phyloP scores from a whole-genome alignment of 1,284 basidiomycete species.

The Somion occarium region DNA sequence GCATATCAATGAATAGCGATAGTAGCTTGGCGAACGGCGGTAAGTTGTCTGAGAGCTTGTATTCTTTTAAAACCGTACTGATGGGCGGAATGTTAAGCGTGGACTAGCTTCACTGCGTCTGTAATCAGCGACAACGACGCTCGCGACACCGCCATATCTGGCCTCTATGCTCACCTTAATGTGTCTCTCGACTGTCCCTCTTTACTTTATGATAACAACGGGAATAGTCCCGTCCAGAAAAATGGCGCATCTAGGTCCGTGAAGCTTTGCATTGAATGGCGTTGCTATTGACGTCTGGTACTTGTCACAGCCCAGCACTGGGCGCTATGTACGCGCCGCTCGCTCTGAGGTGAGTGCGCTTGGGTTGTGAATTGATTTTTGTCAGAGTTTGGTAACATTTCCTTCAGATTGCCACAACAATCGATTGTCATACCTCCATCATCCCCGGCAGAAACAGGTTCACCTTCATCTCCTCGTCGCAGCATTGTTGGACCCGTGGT shows the following conservation, averaged over 20 bases:
- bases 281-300: neutral
- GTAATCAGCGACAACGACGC: conserved; percentile 15
- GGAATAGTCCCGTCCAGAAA: neutral
- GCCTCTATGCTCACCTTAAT: neutral
- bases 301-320: conserved; percentile 7
- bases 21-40: neutral
- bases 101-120: conserved; percentile 23
- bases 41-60: neutral
- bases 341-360: conserved; percentile 10
- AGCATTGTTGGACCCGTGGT: conserved; percentile 1
- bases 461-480: neutral
- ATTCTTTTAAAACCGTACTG: no score
- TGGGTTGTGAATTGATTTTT: neutral
- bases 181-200: neutral
- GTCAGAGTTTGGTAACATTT: neutral
- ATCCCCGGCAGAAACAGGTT: neutral
- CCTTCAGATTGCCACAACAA: neutral
- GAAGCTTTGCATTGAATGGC: neutral
- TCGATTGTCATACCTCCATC: neutral
- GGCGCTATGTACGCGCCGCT: conserved; percentile 13
- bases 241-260: neutral
- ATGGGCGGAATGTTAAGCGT: conserved; percentile 17
- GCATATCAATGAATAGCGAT: conserved; percentile 16
- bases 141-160: conserved; percentile 12
- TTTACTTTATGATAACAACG: neutral